A percentile compares a stretch with the other conserved stretches of the same genome.
Conservation (phyloP, 805 yeast genomes). For the Cyberlindnera maritima region DNA sequence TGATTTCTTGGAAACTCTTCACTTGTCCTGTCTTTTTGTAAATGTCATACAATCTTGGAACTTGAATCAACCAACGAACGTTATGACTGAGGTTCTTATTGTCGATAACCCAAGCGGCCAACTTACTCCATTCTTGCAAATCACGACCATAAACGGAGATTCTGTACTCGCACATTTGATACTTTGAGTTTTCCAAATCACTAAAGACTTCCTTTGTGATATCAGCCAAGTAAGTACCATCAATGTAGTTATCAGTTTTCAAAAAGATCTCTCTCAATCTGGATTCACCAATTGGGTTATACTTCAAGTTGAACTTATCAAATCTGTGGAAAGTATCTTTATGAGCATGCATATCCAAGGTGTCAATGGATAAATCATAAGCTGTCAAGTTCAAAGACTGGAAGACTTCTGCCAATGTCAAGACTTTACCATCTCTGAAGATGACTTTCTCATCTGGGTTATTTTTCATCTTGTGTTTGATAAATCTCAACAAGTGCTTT, state of each 20-base stretch:
- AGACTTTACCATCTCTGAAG: conserved; percentile 84
- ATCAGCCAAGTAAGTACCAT: conserved; percentile 90
- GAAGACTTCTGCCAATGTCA: conserved; percentile 87
- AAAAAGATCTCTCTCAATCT: conserved; percentile 93
- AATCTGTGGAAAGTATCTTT: conserved; percentile 97
- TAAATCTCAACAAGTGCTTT: conserved; percentile 90
- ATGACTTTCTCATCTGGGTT: conserved; percentile 87
- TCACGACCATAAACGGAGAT: conserved; percentile 93
- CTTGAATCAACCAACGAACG: conserved; percentile 95
- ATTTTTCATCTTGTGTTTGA: conserved; percentile 90
- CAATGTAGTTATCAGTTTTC: conserved; percentile 90
- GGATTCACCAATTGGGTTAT: conserved; percentile 98
- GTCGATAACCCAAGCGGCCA: conserved; percentile 94
- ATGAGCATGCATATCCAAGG: conserved; percentile 99
- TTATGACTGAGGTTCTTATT: conserved; percentile 88
- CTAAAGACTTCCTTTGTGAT: conserved; percentile 90
- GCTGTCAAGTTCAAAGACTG: conserved; percentile 88
- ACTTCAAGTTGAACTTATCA: conserved; percentile 94
- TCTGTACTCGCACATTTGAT: conserved; percentile 96
- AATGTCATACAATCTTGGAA: conserved; percentile 89
- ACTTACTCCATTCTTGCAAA: conserved; percentile 88
- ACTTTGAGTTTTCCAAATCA: conserved; percentile 91
- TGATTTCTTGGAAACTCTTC: conserved; percentile 67
- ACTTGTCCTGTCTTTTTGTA: conserved; percentile 78
- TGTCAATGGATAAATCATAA: conserved; percentile 92